These are phyloP conservation scores for Colletotrichum paranaense DNA, from an alignment of 2,329 filamentous ascomycete species.

Conservation along the genomic window DNA sequence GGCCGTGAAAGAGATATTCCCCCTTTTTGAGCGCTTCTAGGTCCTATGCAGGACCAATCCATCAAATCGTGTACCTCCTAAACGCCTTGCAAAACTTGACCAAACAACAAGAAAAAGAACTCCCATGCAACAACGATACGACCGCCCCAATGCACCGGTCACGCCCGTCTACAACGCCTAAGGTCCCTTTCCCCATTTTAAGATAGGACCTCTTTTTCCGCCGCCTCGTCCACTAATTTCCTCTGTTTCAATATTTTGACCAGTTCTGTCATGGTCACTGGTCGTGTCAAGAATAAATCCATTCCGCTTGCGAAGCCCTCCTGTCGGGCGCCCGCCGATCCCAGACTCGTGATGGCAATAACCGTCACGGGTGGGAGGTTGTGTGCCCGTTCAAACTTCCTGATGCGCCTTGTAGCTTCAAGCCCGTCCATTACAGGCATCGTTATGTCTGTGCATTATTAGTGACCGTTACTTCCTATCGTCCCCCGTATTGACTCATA, in stretches of 20 bases:
- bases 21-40: constrained; percentile 13
- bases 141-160: background rate
- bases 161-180: background rate
- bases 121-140: background rate
- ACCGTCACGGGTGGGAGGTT: constrained; percentile 51
- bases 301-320: constrained; percentile 58
- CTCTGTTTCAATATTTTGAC: constrained; percentile 32
- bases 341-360: constrained; percentile 58
- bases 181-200: background rate
- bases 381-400: constrained; percentile 52
- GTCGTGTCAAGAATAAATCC: constrained; percentile 59
- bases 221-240: constrained; percentile 20
- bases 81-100: constrained; percentile 25
- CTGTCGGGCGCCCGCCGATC: constrained; percentile 53
- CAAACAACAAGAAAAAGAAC: background rate
- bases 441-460: constrained; percentile 48
- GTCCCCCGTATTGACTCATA: background rate
- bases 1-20: background rate
- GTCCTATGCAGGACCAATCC: constrained; percentile 12
- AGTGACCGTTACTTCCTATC: background rate
- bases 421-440: constrained; percentile 60
- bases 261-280: constrained; percentile 51
- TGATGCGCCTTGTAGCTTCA: constrained; percentile 52
- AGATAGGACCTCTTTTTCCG: constrained; percentile 10
- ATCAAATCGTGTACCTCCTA: background rate